Evolutionary conservation across 2,329 filamentous ascomycete genomes (phyloP), one percentile per base, ranked within the genome.

Genomic region (Fusarium duplospermum): DNA sequence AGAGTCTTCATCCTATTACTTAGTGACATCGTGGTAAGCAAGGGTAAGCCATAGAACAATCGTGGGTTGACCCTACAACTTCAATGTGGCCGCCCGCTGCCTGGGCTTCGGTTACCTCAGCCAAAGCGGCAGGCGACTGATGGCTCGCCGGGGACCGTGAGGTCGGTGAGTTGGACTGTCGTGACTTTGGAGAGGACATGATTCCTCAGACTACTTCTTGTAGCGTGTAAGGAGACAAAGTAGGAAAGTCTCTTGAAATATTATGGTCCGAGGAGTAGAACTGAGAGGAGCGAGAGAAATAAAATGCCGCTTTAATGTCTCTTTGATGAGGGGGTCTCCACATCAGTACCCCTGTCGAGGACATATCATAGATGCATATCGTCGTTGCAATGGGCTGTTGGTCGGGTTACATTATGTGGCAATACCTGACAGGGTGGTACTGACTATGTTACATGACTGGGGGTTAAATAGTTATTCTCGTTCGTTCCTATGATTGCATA

Each of bases 1-100:
- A 22, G 62, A 35, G 33, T 64, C 50, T 31, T 56, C n/a, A 42
- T 64, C 62, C 62, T 64, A 56, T 33, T n/a, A 16, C 13, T 18
- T 11, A 14, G 20, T 20, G 20, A 35, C 52, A 10, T n/a, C 2
- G n/a, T 35, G 18, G n/a, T 56, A 14, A 56, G 52, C 20, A 35
- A 56, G n/a, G 18, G 13, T 22, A 20, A 56, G 13, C 52, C 13
- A 35, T 33, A 20, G 8, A 56, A 33, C 11, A 11, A 56, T 56
- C 6, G 7, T 35, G 18, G 52, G 9, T 56, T 56, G 18, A 33
- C 52, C 52, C n/a, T 56, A 56, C 52, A 56, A 56, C 52, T 56
- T 56, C 52, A 35, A 56, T 56, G 13, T 16, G n/a, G 13, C 18
- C 52, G 14, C 52, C 52, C 27, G 52, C 27, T 24, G 27, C 52